phyloP scores from a whole-genome alignment of 1,139 yeast genomes.

The Suhomyces chickasaworum region DNA sequence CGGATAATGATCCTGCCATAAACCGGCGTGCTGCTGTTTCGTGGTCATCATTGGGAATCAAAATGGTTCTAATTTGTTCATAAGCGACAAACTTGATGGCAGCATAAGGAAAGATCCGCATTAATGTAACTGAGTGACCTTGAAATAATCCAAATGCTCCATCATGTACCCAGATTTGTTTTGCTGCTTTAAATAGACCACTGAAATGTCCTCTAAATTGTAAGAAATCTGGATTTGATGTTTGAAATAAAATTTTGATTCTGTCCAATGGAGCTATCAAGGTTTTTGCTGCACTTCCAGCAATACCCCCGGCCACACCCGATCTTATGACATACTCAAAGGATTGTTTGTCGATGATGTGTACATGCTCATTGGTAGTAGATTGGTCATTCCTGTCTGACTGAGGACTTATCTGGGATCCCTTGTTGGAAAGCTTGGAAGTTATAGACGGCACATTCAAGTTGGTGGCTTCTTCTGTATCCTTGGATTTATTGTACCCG shows the following conservation, averaged over 20 bases:
- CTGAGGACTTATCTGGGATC: constrained; percentile 13
- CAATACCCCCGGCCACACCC: constrained; percentile 93
- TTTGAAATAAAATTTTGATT: constrained; percentile 91
- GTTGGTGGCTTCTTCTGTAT: constrained; percentile 29
- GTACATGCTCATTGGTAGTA: constrained; percentile 25
- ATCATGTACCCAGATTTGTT: constrained; percentile 63
- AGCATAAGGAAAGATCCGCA: constrained; percentile 94
- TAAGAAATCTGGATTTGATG: constrained; percentile 85
- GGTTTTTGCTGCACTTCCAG: constrained; percentile 95
- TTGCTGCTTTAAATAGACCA: constrained; percentile 76
- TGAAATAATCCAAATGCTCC: constrained; percentile 87
- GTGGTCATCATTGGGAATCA: constrained; percentile 71
- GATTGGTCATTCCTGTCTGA: constrained; percentile 31
- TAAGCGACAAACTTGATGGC: constrained; percentile 97
- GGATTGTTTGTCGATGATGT: constrained; percentile 62
- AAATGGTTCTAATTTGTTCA: constrained; percentile 80
- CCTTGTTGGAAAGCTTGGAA: constrained; percentile 16
- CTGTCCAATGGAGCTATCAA: constrained; percentile 94
- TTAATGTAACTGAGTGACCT: constrained; percentile 91
- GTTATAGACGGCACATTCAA: constrained; percentile 62
- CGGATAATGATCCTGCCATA: constrained; percentile 87
- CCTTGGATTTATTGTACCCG: constrained; percentile 4
- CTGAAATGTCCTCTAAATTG: constrained; percentile 77
- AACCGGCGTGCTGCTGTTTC: constrained; percentile 84
- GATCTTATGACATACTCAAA: constrained; percentile 77